These are phyloP conservation scores for Quillaja saponaria DNA, from an alignment of 306 rosid genomes.

Conservation along the genomic window DNA sequence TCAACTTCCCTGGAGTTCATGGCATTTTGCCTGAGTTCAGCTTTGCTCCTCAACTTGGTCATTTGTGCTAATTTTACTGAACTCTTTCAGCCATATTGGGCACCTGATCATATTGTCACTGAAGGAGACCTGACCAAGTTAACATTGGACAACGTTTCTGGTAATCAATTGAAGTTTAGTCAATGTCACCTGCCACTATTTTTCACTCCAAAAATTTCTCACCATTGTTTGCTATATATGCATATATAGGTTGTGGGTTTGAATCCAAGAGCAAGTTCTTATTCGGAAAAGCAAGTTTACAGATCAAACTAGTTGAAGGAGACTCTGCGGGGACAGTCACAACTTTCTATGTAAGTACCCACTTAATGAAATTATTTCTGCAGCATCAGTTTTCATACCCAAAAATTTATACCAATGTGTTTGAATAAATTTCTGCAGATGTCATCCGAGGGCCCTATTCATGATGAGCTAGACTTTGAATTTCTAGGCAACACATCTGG, in stretches of 20 bases:
- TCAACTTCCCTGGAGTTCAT: not conserved
- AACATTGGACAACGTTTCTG: constrained; percentile 21
- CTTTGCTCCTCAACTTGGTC: not conserved
- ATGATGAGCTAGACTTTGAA: constrained; percentile 30
- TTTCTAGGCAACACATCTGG: constrained; percentile 24
- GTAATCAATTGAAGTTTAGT: not conserved
- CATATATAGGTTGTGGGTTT: not conserved
- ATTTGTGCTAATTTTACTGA: constrained; percentile 9
- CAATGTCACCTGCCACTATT: not conserved
- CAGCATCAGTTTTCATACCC: no score
- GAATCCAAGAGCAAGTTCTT: constrained; percentile 4
- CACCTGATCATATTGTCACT: constrained; percentile 15
- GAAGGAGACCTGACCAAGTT: constrained; percentile 4
- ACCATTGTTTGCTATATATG: not conserved
- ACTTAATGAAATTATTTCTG: no score
- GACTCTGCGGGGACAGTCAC: constrained; percentile 12
- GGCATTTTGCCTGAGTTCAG: not conserved
- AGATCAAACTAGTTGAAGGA: constrained; percentile 8
- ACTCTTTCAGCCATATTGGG: constrained; percentile 17
- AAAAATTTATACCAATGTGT: not conserved
- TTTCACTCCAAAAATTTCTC: no score
- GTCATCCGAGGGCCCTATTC: constrained; percentile 14
- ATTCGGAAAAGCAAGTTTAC: not conserved
- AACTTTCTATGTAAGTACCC: not conserved
- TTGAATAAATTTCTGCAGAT: not conserved